Evolutionary conservation across 192 early-diverging fungal genomes (phyloP), one percentile per base, ranked within the genome.

Genomic region (Dimargaris cristalligena): DNA sequence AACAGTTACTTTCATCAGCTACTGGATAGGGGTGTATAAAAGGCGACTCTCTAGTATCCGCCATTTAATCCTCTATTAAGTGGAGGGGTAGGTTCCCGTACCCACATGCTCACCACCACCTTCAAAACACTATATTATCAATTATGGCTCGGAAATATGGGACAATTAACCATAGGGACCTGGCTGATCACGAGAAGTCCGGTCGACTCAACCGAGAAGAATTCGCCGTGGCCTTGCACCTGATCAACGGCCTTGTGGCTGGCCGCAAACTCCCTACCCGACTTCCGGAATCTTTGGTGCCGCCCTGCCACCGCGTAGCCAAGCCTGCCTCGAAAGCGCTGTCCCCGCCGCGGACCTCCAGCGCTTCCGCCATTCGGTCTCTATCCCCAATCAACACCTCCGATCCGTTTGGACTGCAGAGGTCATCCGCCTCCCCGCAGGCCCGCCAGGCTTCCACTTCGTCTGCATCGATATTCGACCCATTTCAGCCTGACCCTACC

Each of bases 211-310:
- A 70, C 33, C 68, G 74, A 34, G 81, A 89, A 30, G 82, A 88
- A 67, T 91, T 89, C 70, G 80, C 83, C 1, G 81, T 91, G 13
- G 83, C 87, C 3, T 86, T 91, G 85, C 72, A 86, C 54, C 65
- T 91, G 22, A 89, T 87, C 56, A 77, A 79, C 62, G 76, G 74
- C 38, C 75, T 70, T 48, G 62, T 82, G 16, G 62, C 68, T 20
- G 80, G 82, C 11, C 68, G 64, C 0, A 58, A 64, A 1, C 65
- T 86, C 26, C 84, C 84, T 4, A 66, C 67, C 32, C 63, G 35
- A 32, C 68, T 76, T 56, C 74, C 74, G 1, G 35, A 66, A 1
- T 67, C 71, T 14, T 63, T 76, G 48, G 66, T 72, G 13, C 74
- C 74, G 11, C 74, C 71, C 34, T 70, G 67, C 9, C 47, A 71